phyloP scores from a whole-genome alignment of 345 rosid genomes.

The Populus deltoides region DNA sequence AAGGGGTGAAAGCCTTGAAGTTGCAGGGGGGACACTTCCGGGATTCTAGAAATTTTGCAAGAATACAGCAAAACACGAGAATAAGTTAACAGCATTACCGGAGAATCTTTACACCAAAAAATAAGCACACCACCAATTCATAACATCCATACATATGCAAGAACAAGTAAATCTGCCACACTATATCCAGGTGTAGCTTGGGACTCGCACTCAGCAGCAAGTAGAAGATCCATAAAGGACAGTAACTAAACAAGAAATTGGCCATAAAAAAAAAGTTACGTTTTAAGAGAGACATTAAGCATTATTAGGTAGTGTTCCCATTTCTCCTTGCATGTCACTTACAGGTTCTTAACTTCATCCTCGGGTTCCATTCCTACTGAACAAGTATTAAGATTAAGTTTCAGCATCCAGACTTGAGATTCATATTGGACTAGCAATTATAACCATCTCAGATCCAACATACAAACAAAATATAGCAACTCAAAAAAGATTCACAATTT shows the following conservation, averaged over 20 bases:
- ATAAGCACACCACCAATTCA: background rate
- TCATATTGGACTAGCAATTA: background rate
- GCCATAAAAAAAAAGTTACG: background rate
- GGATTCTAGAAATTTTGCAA: slow-evolving; percentile 53
- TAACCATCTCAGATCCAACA: background rate
- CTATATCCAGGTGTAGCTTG: background rate
- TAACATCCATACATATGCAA: background rate
- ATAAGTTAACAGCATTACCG: slow-evolving; percentile 1
- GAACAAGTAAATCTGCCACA: background rate
- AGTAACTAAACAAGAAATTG: background rate
- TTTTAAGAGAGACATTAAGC: background rate
- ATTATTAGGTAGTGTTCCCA: background rate
- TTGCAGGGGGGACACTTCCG: slow-evolving; percentile 68
- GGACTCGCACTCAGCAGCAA: background rate
- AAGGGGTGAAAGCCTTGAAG: slow-evolving; percentile 79
- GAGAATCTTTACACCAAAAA: background rate
- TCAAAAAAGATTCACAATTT: background rate
- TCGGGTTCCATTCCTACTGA: background rate
- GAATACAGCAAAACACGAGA: slow-evolving; percentile 1
- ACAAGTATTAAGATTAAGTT: background rate
- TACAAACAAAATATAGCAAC: background rate
- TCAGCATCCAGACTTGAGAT: background rate
- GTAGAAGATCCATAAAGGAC: background rate
- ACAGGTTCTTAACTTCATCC: background rate
- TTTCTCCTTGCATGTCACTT: background rate